These are phyloP conservation scores for Anthracocystis setariae DNA, from an alignment of 1,284 basidiomycete genomes.

Conservation along the genomic window DNA sequence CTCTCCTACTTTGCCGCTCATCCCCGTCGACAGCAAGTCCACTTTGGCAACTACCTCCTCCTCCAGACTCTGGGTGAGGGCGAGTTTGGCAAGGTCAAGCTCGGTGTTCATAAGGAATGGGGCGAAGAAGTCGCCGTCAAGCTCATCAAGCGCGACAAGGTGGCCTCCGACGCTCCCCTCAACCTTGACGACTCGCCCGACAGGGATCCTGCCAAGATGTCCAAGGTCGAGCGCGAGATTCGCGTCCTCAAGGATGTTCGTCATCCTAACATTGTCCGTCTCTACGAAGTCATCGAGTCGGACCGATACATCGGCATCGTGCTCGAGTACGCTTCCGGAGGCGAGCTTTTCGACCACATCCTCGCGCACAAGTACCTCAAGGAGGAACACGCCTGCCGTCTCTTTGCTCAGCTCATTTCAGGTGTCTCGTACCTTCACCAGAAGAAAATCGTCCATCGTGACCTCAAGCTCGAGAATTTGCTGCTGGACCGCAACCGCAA, in stretches of 20 bases:
- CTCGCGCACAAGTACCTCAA: constrained; percentile 96
- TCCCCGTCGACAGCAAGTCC: constrained; percentile 66
- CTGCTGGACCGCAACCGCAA: constrained; percentile 96
- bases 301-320: constrained; percentile 99
- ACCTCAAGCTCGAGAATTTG: constrained; percentile 98
- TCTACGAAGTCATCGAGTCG: constrained; percentile 99
- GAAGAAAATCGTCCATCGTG: constrained; percentile 98
- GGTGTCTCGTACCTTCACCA: constrained; percentile 99
- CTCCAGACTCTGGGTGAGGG: constrained; percentile 77
- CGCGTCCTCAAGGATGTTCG: constrained; percentile 91
- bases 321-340: constrained; percentile 93
- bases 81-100: constrained; percentile 99
- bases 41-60: constrained; percentile 67
- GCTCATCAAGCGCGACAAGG: constrained; percentile 90
- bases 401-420: constrained; percentile 97
- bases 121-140: constrained; percentile 99
- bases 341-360: constrained; percentile 99
- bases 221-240: constrained; percentile 97
- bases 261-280: constrained; percentile 96
- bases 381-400: constrained; percentile 91
- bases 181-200: constrained; percentile 33
- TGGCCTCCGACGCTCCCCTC: constrained; percentile 75
- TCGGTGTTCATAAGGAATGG: constrained; percentile 90
- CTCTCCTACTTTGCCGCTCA: constrained; percentile 67
- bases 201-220: constrained; percentile 76